Conservation (phyloP, 2,329 filamentous ascomycete species). For the Endoconidiophora polonica region DNA sequence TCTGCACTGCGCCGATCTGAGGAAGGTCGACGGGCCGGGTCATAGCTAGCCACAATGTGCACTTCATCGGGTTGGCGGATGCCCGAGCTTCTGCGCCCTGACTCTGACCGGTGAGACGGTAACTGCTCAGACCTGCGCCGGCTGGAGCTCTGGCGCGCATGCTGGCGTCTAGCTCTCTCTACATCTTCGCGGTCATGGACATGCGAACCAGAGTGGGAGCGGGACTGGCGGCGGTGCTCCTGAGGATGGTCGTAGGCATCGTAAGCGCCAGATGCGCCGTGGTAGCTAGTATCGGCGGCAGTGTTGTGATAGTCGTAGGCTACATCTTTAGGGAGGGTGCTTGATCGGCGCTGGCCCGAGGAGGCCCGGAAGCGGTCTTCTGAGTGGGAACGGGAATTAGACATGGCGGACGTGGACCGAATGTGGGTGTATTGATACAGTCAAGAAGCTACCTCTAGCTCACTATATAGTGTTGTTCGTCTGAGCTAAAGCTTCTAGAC, state of each 20-base stretch:
- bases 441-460: no score
- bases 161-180: not conserved
- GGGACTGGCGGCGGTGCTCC: not conserved
- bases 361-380: not conserved
- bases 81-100: no score
- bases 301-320: not conserved
- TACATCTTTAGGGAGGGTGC: not conserved
- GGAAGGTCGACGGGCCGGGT: no score
- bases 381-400: not conserved
- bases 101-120: no score
- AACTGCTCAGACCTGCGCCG: not conserved
- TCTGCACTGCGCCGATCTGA: no score
- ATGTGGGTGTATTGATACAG: no score
- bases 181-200: slow-evolving; percentile 1
- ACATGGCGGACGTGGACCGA: not conserved
- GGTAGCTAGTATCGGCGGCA: not conserved
- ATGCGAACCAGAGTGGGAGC: not conserved
- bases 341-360: not conserved
- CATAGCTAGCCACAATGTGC: no score
- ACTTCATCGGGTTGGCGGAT: no score
- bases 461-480: no score
- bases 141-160: not conserved
- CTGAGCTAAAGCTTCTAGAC: no score
- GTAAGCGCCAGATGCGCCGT: not conserved
- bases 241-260: not conserved